Evolutionary conservation across 805 yeast species (phyloP).

Genomic region (Wickerhamomyces chambardii): DNA sequence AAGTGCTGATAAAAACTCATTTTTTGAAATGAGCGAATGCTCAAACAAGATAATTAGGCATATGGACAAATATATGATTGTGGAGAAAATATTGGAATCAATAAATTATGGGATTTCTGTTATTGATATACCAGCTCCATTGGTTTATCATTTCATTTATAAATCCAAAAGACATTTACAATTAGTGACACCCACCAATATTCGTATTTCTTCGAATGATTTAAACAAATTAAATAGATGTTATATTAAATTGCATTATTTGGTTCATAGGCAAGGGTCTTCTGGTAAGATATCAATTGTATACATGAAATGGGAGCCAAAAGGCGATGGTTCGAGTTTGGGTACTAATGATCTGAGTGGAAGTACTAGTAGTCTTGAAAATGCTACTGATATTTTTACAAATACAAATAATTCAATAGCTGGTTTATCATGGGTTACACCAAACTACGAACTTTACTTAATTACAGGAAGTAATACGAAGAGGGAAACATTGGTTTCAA

Average conservation of each 20-base stretch:
- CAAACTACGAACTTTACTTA: slow-evolving; percentile 53
- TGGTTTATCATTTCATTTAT: slow-evolving; percentile 72
- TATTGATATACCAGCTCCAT: slow-evolving; percentile 44
- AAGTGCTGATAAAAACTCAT: slow-evolving; percentile 59
- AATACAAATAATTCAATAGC: slow-evolving; percentile 17
- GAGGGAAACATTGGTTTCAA: slow-evolving; percentile 46
- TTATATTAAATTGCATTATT: slow-evolving; percentile 14
- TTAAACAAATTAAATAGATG: slow-evolving; percentile 17
- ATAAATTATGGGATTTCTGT: slow-evolving; percentile 32
- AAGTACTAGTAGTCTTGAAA: neutral
- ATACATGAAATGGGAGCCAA: slow-evolving; percentile 32
- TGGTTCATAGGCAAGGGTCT: slow-evolving; percentile 18
- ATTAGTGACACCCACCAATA: slow-evolving; percentile 32
- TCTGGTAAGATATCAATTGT: slow-evolving; percentile 31
- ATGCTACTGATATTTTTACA: no score
- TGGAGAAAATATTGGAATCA: slow-evolving; percentile 21
- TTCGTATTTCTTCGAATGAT: slow-evolving; percentile 17
- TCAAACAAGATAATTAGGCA: slow-evolving; percentile 41
- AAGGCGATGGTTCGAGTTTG: slow-evolving; percentile 1
- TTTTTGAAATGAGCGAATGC: slow-evolving; percentile 62
- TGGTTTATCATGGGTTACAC: slow-evolving; percentile 47
- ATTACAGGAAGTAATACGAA: slow-evolving; percentile 50
- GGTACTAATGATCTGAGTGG: neutral
- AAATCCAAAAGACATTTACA: slow-evolving; percentile 66
- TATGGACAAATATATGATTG: slow-evolving; percentile 26